Conservation (phyloP, 2,329 filamentous ascomycete species). For the Sclerotinia sclerotiorum region DNA sequence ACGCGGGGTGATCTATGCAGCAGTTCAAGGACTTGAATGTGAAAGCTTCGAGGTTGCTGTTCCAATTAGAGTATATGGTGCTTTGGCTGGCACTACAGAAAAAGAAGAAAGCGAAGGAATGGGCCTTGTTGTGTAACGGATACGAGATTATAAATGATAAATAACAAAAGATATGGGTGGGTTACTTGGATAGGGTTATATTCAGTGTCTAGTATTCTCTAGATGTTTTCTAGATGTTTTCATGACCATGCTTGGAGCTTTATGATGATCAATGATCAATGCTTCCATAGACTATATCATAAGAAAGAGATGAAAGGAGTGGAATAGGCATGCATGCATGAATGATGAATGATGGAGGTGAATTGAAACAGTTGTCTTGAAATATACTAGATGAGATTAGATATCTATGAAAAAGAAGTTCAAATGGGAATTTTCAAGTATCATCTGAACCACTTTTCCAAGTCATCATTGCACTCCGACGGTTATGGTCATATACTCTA, state of each 20-base stretch:
- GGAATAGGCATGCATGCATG: background rate
- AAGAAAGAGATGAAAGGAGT: background rate
- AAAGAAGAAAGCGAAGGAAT: constrained; percentile 10
- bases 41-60: constrained; percentile 91
- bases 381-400: constrained; percentile 2
- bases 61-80: constrained; percentile 76
- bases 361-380: background rate
- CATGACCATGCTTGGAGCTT: background rate
- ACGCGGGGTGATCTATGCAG: constrained; percentile 72
- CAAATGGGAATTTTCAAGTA: background rate
- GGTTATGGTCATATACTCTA: background rate
- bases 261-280: constrained; percentile 12
- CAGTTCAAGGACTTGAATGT: constrained; percentile 73
- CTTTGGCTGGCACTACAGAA: constrained; percentile 36
- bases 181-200: background rate
- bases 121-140: constrained; percentile 16
- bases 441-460: background rate
- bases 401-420: constrained; percentile 8
- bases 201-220: background rate
- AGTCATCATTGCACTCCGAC: no score
- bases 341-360: background rate
- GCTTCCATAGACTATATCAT: background rate
- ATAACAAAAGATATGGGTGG: constrained; percentile 13
- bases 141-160: background rate
- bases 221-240: background rate